Evolutionary conservation across 192 early-diverging fungal species (phyloP).

Genomic region (Coemansia sp.): DNA sequence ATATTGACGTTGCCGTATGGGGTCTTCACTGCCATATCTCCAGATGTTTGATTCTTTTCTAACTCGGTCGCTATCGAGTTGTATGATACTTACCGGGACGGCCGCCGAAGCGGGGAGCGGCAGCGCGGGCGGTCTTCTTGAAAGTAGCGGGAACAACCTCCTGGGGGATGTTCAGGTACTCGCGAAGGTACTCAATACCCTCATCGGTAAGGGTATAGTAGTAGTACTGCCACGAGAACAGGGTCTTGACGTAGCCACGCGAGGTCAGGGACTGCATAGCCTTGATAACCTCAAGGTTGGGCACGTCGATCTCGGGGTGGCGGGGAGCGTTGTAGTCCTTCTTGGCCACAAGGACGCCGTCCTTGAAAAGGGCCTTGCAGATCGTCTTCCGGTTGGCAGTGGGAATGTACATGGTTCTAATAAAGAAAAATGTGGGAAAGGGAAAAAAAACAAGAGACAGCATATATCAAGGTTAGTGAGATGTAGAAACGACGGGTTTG

Average conservation of each 20-base stretch:
- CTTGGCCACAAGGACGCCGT: slow-evolving; percentile 98
- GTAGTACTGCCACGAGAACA: slow-evolving; percentile 99
- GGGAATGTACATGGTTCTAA: slow-evolving; percentile 91
- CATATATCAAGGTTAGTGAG: slow-evolving; percentile 1
- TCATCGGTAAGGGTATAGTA: slow-evolving; percentile 99
- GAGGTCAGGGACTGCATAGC: slow-evolving; percentile 95
- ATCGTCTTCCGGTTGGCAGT: slow-evolving; percentile 95
- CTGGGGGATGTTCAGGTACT: slow-evolving; percentile 93
- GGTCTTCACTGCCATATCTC: no score
- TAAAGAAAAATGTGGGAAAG: not conserved
- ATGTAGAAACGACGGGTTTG: not conserved
- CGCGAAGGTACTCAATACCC: slow-evolving; percentile 96
- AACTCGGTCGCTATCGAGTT: no score
- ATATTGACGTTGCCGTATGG: not conserved
- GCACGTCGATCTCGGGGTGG: slow-evolving; percentile 95
- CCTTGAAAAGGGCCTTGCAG: slow-evolving; percentile 93
- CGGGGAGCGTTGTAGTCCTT: slow-evolving; percentile 97
- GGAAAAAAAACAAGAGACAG: not conserved
- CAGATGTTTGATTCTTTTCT: no score
- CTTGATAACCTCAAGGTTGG: slow-evolving; percentile 99
- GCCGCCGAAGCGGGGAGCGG: slow-evolving; percentile 58
- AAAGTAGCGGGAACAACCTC: slow-evolving; percentile 96
- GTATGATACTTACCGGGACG: slow-evolving; percentile 62
- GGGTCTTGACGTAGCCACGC: slow-evolving; percentile 87
- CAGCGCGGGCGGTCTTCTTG: slow-evolving; percentile 88